These are phyloP conservation scores for Stagonosporopsis tanaceti DNA, from an alignment of 2,329 filamentous ascomycete genomes.

Conservation along the genomic window DNA sequence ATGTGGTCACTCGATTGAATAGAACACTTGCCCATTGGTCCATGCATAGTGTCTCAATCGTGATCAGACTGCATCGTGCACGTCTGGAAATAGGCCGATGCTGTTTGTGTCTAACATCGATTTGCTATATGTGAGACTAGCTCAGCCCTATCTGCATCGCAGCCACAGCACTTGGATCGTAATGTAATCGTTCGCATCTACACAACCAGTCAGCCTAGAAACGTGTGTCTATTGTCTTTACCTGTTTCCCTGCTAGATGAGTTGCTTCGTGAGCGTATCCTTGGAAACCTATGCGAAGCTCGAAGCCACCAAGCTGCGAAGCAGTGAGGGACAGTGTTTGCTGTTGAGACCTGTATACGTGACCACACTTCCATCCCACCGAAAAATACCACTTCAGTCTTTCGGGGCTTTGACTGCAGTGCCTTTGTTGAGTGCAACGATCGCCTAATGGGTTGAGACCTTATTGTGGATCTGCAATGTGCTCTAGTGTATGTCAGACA, in stretches of 20 bases:
- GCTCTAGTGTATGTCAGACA: neutral
- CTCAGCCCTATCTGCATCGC: neutral
- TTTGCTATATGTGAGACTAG: neutral
- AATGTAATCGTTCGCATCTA: neutral
- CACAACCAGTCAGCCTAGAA: neutral
- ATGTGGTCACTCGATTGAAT: no score
- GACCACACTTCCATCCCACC: neutral
- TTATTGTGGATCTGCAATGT: neutral
- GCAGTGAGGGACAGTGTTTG: neutral
- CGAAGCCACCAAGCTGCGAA: neutral
- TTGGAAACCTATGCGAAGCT: neutral
- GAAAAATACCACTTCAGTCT: neutral
- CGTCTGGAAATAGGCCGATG: no score
- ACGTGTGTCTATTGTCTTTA: neutral
- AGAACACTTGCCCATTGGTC: no score
- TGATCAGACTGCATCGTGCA: no score
- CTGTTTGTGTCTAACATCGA: neutral
- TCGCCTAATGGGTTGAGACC: neutral
- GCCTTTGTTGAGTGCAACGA: neutral
- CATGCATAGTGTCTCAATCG: no score
- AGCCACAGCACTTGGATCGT: neutral
- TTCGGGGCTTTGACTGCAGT: neutral
- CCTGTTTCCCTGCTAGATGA: neutral
- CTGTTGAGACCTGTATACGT: neutral
- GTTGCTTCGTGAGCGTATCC: neutral